phyloP scores from a whole-genome alignment of 164 flowering plant genomes.

The Chloranthus sessilifolius region DNA sequence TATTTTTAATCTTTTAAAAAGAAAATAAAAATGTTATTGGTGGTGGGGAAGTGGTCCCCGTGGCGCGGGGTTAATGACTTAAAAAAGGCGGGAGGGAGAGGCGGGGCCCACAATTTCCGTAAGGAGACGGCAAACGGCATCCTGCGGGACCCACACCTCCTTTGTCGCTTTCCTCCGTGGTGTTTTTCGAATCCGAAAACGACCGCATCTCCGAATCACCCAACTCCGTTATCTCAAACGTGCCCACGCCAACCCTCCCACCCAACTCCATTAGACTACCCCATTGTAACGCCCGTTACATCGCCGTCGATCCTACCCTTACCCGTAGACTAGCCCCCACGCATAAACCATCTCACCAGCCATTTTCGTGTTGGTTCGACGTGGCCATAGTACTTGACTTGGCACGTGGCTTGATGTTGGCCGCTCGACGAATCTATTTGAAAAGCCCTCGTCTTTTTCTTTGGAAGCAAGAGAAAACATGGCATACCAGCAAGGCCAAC shows the following conservation, averaged over 20 bases:
- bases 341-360: conserved; percentile 3
- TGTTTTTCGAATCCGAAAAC: background rate
- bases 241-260: background rate
- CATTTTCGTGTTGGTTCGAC: background rate
- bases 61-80: background rate
- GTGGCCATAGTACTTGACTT: background rate
- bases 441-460: conserved; percentile 9
- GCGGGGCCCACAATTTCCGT: conserved; percentile 12
- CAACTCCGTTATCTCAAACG: background rate
- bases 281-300: background rate
- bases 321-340: background rate
- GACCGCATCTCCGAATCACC: background rate
- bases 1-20: no score
- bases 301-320: background rate
- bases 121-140: conserved; percentile 13
- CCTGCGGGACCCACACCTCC: background rate
- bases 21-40: no score
- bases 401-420: conserved; percentile 1
- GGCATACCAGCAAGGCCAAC: no score
- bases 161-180: conserved; percentile 5
- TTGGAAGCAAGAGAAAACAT: no score
- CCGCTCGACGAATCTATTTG: conserved; percentile 5
- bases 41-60: conserved; percentile 2
- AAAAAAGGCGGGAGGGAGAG: background rate
- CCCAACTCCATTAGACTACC: background rate